These are phyloP conservation scores for Gardenia jasminoides DNA, from an alignment of 257 asterid species.

Conservation along the genomic window DNA sequence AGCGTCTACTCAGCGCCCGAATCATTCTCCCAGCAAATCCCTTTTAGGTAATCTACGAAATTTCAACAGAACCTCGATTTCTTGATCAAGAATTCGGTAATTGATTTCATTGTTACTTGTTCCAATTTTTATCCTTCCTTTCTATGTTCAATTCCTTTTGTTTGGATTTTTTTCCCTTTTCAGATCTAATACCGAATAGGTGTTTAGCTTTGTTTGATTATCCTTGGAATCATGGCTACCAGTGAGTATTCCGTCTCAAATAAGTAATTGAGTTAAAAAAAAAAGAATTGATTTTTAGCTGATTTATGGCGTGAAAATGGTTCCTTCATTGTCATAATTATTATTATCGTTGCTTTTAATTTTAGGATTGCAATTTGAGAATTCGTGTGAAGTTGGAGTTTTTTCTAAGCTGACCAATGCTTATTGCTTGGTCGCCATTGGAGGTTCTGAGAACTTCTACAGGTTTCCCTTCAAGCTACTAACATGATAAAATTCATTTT, in stretches of 20 bases:
- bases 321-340: background rate
- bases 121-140: background rate
- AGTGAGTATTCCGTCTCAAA: slow-evolving; percentile 7
- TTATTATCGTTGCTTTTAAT: background rate
- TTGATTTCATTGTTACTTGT: background rate
- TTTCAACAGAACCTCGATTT: background rate
- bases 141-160: background rate
- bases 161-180: background rate
- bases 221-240: slow-evolving; percentile 21
- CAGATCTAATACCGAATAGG: background rate
- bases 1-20: background rate
- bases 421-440: slow-evolving; percentile 87
- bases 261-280: background rate
- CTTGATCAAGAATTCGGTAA: background rate
- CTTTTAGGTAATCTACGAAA: background rate
- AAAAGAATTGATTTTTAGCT: background rate
- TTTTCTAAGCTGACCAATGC: slow-evolving; percentile 94
- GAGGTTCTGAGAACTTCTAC: slow-evolving; percentile 95
- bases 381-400: slow-evolving; percentile 84
- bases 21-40: background rate
- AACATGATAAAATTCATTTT: background rate
- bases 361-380: slow-evolving; percentile 87
- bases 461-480: slow-evolving; percentile 31
- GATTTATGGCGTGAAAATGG: background rate
- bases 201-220: background rate